Evolutionary conservation across 139 green algal species (phyloP).

Genomic region (Chlamydomonas incerta): DNA sequence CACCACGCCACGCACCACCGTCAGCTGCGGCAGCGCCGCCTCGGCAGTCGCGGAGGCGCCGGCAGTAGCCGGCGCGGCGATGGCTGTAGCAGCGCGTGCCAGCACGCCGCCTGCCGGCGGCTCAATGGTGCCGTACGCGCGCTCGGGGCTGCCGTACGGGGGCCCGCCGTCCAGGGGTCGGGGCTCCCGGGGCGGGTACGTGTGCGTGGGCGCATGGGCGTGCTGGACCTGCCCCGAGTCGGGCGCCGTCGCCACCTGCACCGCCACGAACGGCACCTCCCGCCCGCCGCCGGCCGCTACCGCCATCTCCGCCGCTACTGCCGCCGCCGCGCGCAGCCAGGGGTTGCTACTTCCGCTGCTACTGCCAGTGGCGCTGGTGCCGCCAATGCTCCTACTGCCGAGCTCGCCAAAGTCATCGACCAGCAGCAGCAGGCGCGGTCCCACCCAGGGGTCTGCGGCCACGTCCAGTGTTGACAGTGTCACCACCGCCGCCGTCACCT

Average conservation of each 20-base stretch:
- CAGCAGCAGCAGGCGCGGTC: conserved; percentile 30
- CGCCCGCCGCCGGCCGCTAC: background rate
- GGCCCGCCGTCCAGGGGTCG: too few species aligned
- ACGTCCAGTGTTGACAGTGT: conserved; percentile 20
- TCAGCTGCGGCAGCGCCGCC: background rate
- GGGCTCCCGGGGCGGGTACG: too few species aligned
- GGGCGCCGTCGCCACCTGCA: conserved; percentile 22
- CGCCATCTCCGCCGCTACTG: conserved; percentile 22
- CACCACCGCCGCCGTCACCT: background rate
- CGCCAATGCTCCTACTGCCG: too few species aligned
- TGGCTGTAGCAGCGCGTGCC: background rate
- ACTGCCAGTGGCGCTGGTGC: too few species aligned
- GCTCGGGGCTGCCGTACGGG: too few species aligned
- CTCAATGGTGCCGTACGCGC: background rate
- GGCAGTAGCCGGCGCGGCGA: background rate
- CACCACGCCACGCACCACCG: conserved; percentile 26
- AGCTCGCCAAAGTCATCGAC: background rate
- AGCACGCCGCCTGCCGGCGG: background rate
- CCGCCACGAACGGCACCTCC: background rate
- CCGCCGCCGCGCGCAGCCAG: conserved; percentile 32
- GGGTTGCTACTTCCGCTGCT: background rate
- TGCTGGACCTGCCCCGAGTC: too few species aligned
- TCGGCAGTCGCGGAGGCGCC: background rate
- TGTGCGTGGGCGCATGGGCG: too few species aligned
- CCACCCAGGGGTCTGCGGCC: conserved; percentile 22